Conservation (phyloP, 2,329 filamentous ascomycete species). For the Sclerotinia minor region DNA sequence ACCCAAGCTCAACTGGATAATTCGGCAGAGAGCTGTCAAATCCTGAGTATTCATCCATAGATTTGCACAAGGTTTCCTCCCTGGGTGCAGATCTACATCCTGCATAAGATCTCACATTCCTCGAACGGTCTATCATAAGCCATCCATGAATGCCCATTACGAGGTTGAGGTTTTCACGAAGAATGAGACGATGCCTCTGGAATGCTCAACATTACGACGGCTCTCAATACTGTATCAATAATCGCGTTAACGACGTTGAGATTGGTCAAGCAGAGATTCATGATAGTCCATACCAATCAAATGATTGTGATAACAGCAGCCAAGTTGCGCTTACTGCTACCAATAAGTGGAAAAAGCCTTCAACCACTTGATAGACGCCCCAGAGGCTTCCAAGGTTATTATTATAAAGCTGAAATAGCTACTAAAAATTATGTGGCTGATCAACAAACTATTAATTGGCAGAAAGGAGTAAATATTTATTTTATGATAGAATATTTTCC, state of each 20-base stretch:
- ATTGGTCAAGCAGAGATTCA: not conserved
- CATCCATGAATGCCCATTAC: slow-evolving; percentile 1
- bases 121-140: slow-evolving; percentile 15
- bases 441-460: not conserved
- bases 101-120: slow-evolving; percentile 20
- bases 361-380: slow-evolving; percentile 17
- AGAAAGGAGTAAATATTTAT: not conserved
- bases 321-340: slow-evolving; percentile 17
- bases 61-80: slow-evolving; percentile 18
- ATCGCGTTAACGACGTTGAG: not conserved
- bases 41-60: slow-evolving; percentile 2
- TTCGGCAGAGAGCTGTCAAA: slow-evolving; percentile 5
- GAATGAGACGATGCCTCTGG: slow-evolving; percentile 19
- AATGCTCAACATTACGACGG: slow-evolving; percentile 18
- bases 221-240: too few relatives aligned
- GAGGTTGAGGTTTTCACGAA: slow-evolving; percentile 16
- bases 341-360: slow-evolving; percentile 17
- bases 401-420: slow-evolving; percentile 8
- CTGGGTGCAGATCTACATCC: slow-evolving; percentile 22
- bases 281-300: slow-evolving; percentile 6
- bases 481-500: not conserved
- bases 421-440: slow-evolving; percentile 11
- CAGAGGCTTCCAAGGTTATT: not conserved
- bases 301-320: not conserved
- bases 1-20: not conserved